phyloP scores from a whole-genome alignment of 78 protist genomes.

The Dictyostelium firmibasis region DNA sequence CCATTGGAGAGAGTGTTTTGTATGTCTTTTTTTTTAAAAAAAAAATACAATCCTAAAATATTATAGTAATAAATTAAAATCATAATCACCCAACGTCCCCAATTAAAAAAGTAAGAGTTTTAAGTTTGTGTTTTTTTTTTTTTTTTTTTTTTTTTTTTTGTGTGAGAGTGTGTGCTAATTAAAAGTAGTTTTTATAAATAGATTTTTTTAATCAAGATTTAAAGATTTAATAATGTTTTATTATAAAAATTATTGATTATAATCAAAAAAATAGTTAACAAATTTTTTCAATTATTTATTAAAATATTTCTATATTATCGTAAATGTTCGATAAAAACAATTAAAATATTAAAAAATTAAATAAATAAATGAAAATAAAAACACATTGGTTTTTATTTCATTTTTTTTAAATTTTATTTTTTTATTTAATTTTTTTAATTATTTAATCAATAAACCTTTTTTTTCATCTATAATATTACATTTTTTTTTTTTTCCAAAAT shows the following conservation, averaged over 20 bases:
- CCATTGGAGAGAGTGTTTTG: neutral
- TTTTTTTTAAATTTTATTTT: too few relatives aligned
- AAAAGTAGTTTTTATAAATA: too few relatives aligned
- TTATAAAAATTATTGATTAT: neutral
- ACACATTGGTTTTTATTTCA: neutral
- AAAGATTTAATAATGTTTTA: neutral
- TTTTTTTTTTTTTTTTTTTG: neutral
- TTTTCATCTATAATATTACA: neutral
- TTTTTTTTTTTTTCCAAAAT: too few relatives aligned
- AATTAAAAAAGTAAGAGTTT: neutral
- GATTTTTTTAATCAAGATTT: neutral
- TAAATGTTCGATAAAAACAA: neutral
- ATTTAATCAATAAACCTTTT: neutral
- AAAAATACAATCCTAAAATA: too few relatives aligned
- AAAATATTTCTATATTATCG: neutral
- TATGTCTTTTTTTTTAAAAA: too few relatives aligned
- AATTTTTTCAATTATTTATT: too few relatives aligned
- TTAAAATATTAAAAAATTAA: too few relatives aligned
- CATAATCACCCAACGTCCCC: neutral
- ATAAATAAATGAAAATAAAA: too few relatives aligned
- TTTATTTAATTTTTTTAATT: too few relatives aligned
- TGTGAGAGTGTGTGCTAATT: too few relatives aligned
- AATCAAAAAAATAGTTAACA: too few relatives aligned
- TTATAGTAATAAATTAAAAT: too few relatives aligned
- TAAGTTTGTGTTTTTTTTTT: neutral